These are phyloP conservation scores for Cladosporium sp. DNA, from an alignment of 2,329 filamentous ascomycete genomes.

Conservation along the genomic window DNA sequence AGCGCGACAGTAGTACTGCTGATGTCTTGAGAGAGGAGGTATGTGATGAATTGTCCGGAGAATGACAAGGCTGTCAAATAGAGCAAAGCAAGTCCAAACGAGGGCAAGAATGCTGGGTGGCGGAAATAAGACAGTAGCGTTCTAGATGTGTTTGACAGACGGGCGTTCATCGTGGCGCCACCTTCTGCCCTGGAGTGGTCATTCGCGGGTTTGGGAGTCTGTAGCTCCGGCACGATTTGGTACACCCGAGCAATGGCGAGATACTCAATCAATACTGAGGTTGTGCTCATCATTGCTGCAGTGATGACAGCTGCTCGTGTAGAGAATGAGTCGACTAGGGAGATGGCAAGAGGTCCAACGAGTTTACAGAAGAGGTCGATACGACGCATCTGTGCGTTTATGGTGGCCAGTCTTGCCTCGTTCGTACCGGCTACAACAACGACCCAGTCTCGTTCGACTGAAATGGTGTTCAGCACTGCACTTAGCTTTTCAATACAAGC, in stretches of 20 bases:
- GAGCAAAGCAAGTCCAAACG: conserved; percentile 54
- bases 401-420: conserved; percentile 20
- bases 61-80: conserved; percentile 60
- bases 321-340: conserved; percentile 46
- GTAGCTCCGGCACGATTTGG: conserved; percentile 29
- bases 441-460: conserved; percentile 62
- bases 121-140: conserved; percentile 39
- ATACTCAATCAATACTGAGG: conserved; percentile 50
- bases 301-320: conserved; percentile 45
- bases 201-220: conserved; percentile 9
- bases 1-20: conserved; percentile 48
- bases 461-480: conserved; percentile 60
- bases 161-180: background rate
- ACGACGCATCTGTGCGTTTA: conserved; percentile 54
- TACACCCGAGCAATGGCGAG: conserved; percentile 46
- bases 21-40: conserved; percentile 52
- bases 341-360: conserved; percentile 48
- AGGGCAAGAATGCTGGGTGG: conserved; percentile 56
- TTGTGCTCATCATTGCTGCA: conserved; percentile 47
- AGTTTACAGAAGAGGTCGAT: conserved; percentile 58
- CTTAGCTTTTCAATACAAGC: conserved; percentile 66
- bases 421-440: conserved; percentile 46
- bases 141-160: background rate
- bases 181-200: background rate
- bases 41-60: conserved; percentile 60